Evolutionary conservation across 257 asterid genomes (phyloP).

Genomic region (Nicotiana obtusifolia): DNA sequence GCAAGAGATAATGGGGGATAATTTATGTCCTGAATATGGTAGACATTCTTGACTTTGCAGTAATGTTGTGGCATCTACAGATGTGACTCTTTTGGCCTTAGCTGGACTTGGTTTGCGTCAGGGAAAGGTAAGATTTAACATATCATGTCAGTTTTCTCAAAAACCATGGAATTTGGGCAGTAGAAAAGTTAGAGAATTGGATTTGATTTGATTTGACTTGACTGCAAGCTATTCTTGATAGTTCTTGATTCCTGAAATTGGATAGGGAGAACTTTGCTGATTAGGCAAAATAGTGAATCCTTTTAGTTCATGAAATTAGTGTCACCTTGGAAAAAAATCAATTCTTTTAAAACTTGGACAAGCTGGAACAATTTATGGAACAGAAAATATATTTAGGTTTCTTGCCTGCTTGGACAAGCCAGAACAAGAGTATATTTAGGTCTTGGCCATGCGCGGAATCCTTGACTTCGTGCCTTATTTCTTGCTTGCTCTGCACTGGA

Average conservation of each 20-base stretch:
- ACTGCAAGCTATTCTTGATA: neutral
- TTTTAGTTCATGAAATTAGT: conserved; percentile 3
- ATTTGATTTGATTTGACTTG: neutral
- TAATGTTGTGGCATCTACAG: conserved; percentile 97
- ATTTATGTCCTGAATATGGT: conserved; percentile 21
- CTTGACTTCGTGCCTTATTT: neutral
- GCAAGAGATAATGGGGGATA: neutral
- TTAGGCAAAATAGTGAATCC: neutral
- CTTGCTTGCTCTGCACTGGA: neutral
- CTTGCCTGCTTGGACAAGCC: conserved; percentile 3
- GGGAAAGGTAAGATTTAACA: conserved; percentile 53
- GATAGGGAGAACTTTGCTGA: neutral
- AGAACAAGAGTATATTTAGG: neutral
- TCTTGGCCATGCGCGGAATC: neutral
- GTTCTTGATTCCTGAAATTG: neutral
- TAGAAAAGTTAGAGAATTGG: neutral
- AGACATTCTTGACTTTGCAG: conserved; percentile 56
- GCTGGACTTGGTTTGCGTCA: conserved; percentile 93
- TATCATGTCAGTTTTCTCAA: neutral
- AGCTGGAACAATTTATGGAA: neutral
- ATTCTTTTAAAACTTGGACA: neutral
- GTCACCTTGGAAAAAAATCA: neutral
- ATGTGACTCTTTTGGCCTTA: conserved; percentile 87
- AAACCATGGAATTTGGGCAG: neutral
- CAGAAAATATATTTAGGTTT: neutral